These are phyloP conservation scores for Kwoniella bestiolae DNA, from an alignment of 768 basidiomycete species.

Conservation along the genomic window DNA sequence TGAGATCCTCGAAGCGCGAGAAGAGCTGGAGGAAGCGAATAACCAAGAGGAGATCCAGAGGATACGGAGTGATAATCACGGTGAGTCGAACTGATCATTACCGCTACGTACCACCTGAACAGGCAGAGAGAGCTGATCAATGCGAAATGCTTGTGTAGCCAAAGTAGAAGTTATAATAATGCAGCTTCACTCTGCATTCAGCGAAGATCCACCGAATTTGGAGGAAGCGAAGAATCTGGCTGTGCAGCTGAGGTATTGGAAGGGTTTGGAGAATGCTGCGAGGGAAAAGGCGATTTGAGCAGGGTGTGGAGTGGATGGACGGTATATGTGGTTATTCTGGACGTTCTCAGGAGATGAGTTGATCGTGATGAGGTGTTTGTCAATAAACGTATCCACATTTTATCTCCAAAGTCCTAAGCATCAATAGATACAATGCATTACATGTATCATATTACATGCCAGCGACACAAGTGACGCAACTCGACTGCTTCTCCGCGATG, in stretches of 20 bases:
- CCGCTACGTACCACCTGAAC: no score
- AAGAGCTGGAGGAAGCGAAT: constrained; percentile 71
- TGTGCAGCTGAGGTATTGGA: constrained; percentile 74
- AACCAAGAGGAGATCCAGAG: constrained; percentile 62
- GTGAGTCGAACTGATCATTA: no score
- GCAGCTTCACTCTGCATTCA: constrained; percentile 64
- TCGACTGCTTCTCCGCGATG: no score
- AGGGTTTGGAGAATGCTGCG: constrained; percentile 56
- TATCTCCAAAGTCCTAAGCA: no score
- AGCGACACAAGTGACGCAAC: no score
- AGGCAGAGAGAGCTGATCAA: no score
- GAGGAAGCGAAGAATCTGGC: constrained; percentile 64
- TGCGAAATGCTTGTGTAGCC: no score
- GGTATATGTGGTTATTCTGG: neutral
- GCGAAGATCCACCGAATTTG: constrained; percentile 63
- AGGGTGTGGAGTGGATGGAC: neutral
- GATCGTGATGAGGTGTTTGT: no score
- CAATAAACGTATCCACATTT: no score
- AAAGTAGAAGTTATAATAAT: constrained; percentile 62
- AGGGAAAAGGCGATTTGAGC: constrained; percentile 40
- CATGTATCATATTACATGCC: no score
- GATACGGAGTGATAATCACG: constrained; percentile 65
- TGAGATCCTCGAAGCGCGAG: constrained; percentile 77
- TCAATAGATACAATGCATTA: no score
- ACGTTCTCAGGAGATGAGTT: no score